Evolutionary conservation across 768 basidiomycete species (phyloP), one percentile per base, ranked within the genome.

Genomic region (Phanerochaete carnosa): DNA sequence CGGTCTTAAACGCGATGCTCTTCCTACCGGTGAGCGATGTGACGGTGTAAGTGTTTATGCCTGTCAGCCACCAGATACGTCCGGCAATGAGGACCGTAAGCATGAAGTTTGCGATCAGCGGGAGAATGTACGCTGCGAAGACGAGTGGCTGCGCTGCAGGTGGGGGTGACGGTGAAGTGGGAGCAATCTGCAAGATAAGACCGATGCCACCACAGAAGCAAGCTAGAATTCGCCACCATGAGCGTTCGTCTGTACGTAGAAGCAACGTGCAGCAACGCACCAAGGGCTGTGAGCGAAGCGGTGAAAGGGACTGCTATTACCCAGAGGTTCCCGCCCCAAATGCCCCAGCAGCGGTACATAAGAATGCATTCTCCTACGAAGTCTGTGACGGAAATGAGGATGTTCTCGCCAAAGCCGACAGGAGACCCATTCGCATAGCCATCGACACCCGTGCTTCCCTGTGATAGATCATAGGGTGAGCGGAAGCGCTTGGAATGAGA

Each of bases 271-370:
- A 32, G 51, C 9, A 2, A 50, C 75, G 28, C 64, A 78, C 79
- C 65, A 49, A 79, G 70, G 37, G 72, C 71, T 9, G 61, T 67
- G 15, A 77, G 13, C 0, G 79, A 67, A 9, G 72, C 62, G 16
- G 78, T 66, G 58, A 73, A 54, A 5, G 79, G 79, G 1, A 78
- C 45, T 22, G 75, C 39, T 32, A 74, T 49, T 32, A 79, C 45
- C 58, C 68, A 72, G 57, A 71, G 70, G 43, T 70, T 74, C 50
- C 62, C 66, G 1, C 65, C 70, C 77, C 79, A 80, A 45, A 80
- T 49, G 62, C 74, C 65, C 72, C 75, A 80, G 67, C 76, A 79
- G 43, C 79, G 79, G 58, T 79, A 79, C 25, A 77, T 62, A 35
- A 79, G 71, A 50, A 73, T 61, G 33, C 71, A n/a, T 62, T 76